These are phyloP conservation scores for Periconia macrospinosa DNA, from an alignment of 2,329 filamentous ascomycete species.

Conservation along the genomic window DNA sequence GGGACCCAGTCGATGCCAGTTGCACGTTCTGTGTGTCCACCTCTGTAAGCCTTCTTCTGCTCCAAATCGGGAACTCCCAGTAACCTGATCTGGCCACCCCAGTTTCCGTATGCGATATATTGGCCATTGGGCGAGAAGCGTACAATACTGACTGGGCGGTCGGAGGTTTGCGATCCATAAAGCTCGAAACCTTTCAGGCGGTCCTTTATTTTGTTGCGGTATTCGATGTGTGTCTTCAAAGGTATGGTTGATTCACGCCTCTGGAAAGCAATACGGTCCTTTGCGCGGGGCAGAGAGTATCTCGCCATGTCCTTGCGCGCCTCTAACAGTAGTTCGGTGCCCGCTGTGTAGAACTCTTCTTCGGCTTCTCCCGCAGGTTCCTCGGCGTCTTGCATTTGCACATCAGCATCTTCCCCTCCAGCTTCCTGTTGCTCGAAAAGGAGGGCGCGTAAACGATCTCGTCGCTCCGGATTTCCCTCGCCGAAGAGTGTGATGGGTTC, in stretches of 20 bases:
- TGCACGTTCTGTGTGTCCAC: slow-evolving; percentile 85
- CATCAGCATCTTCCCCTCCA: slow-evolving; percentile 54
- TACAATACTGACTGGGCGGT: slow-evolving; percentile 88
- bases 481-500: slow-evolving; percentile 94
- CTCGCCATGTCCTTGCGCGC: slow-evolving; percentile 78
- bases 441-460: slow-evolving; percentile 83
- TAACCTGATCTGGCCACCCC: slow-evolving; percentile 86
- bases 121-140: slow-evolving; percentile 86
- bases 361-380: slow-evolving; percentile 60
- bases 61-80: slow-evolving; percentile 82
- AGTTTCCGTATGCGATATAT: slow-evolving; percentile 86
- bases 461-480: slow-evolving; percentile 80
- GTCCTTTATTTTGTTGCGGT: slow-evolving; percentile 87
- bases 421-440: slow-evolving; percentile 73
- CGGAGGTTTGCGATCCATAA: slow-evolving; percentile 89
- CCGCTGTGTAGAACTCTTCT: slow-evolving; percentile 94
- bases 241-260: slow-evolving; percentile 80
- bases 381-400: slow-evolving; percentile 53
- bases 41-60: slow-evolving; percentile 70
- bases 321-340: slow-evolving; percentile 71
- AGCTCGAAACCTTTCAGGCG: slow-evolving; percentile 81
- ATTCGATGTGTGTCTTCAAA: slow-evolving; percentile 86
- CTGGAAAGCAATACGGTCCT: slow-evolving; percentile 74
- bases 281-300: slow-evolving; percentile 82
- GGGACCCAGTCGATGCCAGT: slow-evolving; percentile 92